phyloP scores from a whole-genome alignment of 176 grass and related monocot species.

The Carex pumila region DNA sequence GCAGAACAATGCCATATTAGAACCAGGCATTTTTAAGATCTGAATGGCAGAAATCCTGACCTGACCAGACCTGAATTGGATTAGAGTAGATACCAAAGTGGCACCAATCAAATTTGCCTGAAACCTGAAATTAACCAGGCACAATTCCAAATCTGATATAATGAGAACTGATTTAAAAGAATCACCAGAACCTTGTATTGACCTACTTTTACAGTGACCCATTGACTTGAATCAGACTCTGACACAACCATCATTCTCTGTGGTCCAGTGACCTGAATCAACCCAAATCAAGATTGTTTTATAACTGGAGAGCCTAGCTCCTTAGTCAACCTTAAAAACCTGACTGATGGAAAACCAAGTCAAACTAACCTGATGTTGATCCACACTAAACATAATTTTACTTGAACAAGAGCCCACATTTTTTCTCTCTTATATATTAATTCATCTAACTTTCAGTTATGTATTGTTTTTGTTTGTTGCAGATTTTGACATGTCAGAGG shows the following conservation, averaged over 20 bases:
- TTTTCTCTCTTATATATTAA: neutral
- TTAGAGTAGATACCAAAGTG: neutral
- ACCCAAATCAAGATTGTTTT: neutral
- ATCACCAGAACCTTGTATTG: neutral
- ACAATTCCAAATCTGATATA: neutral
- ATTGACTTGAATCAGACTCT: neutral
- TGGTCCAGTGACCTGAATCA: neutral
- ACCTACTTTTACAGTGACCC: neutral
- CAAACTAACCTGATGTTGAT: neutral
- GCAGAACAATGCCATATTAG: neutral
- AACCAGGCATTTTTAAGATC: neutral
- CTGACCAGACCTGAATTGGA: neutral
- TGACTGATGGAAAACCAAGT: neutral
- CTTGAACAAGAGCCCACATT: neutral
- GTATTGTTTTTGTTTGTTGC: constrained; percentile 17
- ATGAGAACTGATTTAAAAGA: neutral
- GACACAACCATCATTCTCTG: neutral
- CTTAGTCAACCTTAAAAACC: neutral
- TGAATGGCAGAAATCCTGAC: neutral
- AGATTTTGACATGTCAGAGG: constrained; percentile 93
- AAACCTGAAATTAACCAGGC: neutral
- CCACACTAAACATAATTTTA: neutral
- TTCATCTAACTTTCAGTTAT: neutral
- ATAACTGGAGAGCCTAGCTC: neutral
- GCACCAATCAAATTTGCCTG: neutral